Conservation (phyloP, 176 grass and related monocot species). For the Aegilops bicornis region DNA sequence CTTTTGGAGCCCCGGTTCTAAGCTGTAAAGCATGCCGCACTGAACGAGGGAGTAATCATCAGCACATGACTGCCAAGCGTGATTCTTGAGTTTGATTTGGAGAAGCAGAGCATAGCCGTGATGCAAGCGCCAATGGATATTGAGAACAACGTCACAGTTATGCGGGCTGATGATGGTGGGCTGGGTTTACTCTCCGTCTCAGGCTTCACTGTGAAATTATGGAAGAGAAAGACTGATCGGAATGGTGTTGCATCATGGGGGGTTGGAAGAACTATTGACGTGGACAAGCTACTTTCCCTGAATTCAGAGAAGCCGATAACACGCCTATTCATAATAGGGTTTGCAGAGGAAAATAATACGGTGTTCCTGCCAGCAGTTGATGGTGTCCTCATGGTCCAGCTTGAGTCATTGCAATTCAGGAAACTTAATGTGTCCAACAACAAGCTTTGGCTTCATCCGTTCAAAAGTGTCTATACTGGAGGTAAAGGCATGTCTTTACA, state of each 20-base stretch:
- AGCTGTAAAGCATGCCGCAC: too few species aligned
- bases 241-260: not conserved
- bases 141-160: not conserved
- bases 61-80: too few species aligned
- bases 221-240: not conserved
- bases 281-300: not conserved
- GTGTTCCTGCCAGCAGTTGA: not conserved
- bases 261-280: not conserved
- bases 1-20: too few species aligned
- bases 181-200: not conserved
- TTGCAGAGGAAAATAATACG: not conserved
- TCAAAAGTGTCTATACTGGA: not conserved
- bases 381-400: not conserved
- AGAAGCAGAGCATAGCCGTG: too few species aligned
- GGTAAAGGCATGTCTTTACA: not conserved
- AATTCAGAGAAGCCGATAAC: not conserved
- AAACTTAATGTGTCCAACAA: too few species aligned
- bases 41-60: too few species aligned
- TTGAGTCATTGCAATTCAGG: not conserved
- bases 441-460: not conserved
- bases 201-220: not conserved
- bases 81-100: too few species aligned
- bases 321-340: not conserved
- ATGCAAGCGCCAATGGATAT: not conserved
- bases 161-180: not conserved